Percentiles rank a stretch among this genome's conserved stretches.
phyloP scores from a whole-genome alignment of 208 protist species.

The Wallacemonas collosoma region DNA sequence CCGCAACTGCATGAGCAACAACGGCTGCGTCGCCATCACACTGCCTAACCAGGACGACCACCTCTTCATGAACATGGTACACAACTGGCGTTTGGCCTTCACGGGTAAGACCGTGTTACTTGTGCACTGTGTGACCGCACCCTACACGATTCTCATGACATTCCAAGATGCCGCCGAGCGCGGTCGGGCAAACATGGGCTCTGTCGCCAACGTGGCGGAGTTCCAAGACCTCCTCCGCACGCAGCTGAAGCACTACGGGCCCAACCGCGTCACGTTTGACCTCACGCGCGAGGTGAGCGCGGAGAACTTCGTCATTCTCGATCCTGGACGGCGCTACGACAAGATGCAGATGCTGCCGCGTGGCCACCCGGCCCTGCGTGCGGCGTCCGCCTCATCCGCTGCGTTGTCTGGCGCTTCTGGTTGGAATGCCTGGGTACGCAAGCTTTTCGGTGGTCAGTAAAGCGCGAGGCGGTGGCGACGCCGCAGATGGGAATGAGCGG shows the following conservation, averaged over 20 bases:
- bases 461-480: background rate
- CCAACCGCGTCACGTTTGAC: slow-evolving; percentile 78
- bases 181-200: slow-evolving; percentile 77
- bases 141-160: slow-evolving; percentile 87
- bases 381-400: slow-evolving; percentile 7
- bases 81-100: slow-evolving; percentile 90
- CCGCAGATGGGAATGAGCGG: background rate
- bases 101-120: slow-evolving; percentile 73
- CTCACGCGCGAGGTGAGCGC: slow-evolving; percentile 69
- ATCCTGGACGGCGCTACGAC: slow-evolving; percentile 59
- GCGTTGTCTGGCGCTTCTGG: background rate
- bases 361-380: slow-evolving; percentile 59
- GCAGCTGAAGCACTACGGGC: slow-evolving; percentile 77
- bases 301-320: slow-evolving; percentile 70
- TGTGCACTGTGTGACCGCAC: slow-evolving; percentile 78
- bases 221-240: slow-evolving; percentile 80
- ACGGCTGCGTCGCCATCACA: slow-evolving; percentile 66
- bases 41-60: slow-evolving; percentile 74
- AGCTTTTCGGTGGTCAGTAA: slow-evolving; percentile 14
- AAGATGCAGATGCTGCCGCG: slow-evolving; percentile 58
- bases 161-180: slow-evolving; percentile 80
- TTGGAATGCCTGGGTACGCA: slow-evolving; percentile 62
- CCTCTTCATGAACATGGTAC: slow-evolving; percentile 80
- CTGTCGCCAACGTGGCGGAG: slow-evolving; percentile 67
- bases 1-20: slow-evolving; percentile 61